Conservation (phyloP, 345 rosid species). For the Mallotus nudiflorus region DNA sequence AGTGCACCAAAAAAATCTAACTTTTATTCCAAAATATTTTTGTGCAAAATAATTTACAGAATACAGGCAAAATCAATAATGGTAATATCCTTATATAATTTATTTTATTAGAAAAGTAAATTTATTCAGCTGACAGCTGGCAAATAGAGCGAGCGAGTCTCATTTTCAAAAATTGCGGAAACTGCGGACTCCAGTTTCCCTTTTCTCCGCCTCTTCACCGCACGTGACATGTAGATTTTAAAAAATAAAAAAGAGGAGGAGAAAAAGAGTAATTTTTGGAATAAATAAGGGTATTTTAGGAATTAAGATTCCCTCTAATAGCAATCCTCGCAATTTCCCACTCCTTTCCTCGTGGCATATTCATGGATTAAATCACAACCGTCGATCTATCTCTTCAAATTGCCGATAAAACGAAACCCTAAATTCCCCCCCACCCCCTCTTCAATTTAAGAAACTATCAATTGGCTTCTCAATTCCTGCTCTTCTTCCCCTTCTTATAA, state of each 20-base stretch:
- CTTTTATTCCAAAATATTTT: no score
- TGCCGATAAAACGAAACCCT: constrained; percentile 49
- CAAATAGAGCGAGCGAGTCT: constrained; percentile 24
- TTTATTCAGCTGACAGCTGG: constrained; percentile 26
- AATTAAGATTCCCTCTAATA: background rate
- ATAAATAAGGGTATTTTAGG: constrained; percentile 24
- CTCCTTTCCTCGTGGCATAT: constrained; percentile 16
- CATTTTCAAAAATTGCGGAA: constrained; percentile 23
- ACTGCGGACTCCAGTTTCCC: constrained; percentile 40
- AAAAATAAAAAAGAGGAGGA: background rate
- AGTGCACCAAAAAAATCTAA: no score
- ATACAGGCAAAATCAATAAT: no score
- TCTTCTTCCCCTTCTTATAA: no score
- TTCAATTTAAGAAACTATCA: constrained; percentile 5
- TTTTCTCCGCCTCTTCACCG: constrained; percentile 21
- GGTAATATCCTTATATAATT: no score
- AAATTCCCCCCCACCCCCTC: constrained; percentile 24
- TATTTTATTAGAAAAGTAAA: no score
- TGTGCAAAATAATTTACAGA: no score
- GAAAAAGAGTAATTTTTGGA: background rate
- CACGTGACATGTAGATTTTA: background rate
- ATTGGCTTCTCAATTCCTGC: no score
- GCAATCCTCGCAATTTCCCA: constrained; percentile 30
- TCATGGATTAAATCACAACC: constrained; percentile 53
- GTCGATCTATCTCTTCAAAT: constrained; percentile 36